These are phyloP conservation scores for Phytopythium mirpurense DNA, from an alignment of 352 stramenopile genomes.

Conservation along the genomic window DNA sequence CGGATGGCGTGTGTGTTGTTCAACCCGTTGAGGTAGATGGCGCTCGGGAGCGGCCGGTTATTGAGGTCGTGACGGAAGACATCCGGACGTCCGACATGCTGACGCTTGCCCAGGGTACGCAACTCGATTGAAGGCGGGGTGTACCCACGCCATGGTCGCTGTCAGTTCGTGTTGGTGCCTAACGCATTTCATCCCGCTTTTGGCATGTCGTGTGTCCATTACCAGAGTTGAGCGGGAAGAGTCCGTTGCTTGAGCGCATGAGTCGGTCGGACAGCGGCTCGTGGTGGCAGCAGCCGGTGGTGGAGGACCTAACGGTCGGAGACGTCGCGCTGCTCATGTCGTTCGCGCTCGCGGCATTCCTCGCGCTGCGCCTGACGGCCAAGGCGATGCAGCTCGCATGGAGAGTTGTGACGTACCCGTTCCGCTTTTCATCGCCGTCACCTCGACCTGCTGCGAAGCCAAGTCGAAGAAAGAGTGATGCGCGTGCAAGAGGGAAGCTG, in stretches of 20 bases:
- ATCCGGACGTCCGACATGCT: constrained; percentile 48
- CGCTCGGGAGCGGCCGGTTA: constrained; percentile 27
- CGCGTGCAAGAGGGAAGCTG: not conserved
- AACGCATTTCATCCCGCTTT: not conserved
- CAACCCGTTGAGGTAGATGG: constrained; percentile 23
- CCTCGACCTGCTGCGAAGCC: not conserved
- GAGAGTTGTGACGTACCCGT: constrained; percentile 14
- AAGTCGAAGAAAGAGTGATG: not conserved
- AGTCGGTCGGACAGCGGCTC: constrained; percentile 11
- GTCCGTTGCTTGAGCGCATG: not conserved
- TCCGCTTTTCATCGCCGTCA: not conserved
- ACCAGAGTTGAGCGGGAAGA: not conserved
- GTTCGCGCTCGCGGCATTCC: constrained; percentile 32
- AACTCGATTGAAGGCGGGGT: not conserved
- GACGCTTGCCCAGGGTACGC: constrained; percentile 42
- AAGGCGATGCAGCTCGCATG: constrained; percentile 22
- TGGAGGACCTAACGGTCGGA: constrained; percentile 34
- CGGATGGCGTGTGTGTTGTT: constrained; percentile 4
- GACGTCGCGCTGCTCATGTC: constrained; percentile 40
- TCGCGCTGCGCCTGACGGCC: constrained; percentile 18
- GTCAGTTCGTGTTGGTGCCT: not conserved
- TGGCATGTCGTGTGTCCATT: constrained; percentile 4
- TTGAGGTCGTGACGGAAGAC: constrained; percentile 47
- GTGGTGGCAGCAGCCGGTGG: constrained; percentile 31
- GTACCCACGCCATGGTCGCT: not conserved